Evolutionary conservation across 768 basidiomycete species (phyloP).

Genomic region (Mrakia frigida): DNA sequence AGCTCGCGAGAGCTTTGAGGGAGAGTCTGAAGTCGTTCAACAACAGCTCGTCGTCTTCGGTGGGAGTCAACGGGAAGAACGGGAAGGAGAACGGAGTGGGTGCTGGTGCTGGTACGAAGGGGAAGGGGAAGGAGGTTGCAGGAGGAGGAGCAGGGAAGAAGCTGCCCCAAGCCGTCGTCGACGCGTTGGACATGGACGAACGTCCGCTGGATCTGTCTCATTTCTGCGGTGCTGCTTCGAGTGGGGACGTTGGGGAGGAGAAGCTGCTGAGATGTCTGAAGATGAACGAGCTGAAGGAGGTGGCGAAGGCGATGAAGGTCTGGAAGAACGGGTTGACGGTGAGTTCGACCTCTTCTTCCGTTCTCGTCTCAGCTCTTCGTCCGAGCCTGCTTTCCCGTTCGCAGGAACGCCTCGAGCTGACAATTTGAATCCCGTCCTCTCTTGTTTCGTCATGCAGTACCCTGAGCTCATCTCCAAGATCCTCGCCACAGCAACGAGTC

Average conservation of each 20-base stretch:
- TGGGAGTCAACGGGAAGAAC: not conserved
- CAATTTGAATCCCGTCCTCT: not conserved
- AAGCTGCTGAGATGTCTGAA: conserved; percentile 43
- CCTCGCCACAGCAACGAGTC: conserved; percentile 15
- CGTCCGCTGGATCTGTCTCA: conserved; percentile 25
- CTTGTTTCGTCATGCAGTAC: not conserved
- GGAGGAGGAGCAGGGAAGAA: not conserved
- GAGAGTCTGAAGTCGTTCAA: conserved; percentile 13
- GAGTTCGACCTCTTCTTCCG: not conserved
- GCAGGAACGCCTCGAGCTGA: too few relatives aligned
- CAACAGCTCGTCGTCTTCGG: not conserved
- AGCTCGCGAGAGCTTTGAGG: conserved; percentile 40
- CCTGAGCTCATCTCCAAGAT: conserved; percentile 2
- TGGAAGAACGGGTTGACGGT: conserved; percentile 33
- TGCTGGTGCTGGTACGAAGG: not conserved
- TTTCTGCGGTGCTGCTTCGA: conserved; percentile 11
- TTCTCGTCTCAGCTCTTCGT: not conserved
- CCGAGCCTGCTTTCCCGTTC: not conserved
- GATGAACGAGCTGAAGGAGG: conserved; percentile 40
- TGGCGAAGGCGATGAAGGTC: conserved; percentile 39
- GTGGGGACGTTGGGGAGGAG: conserved; percentile 36
- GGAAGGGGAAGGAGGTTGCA: conserved; percentile 12
- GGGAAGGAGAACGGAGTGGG: not conserved
- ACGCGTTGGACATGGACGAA: conserved; percentile 30
- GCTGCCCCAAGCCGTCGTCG: conserved; percentile 30